Conservation (phyloP, 805 yeast species). For the Ogataea pignaliae region DNA sequence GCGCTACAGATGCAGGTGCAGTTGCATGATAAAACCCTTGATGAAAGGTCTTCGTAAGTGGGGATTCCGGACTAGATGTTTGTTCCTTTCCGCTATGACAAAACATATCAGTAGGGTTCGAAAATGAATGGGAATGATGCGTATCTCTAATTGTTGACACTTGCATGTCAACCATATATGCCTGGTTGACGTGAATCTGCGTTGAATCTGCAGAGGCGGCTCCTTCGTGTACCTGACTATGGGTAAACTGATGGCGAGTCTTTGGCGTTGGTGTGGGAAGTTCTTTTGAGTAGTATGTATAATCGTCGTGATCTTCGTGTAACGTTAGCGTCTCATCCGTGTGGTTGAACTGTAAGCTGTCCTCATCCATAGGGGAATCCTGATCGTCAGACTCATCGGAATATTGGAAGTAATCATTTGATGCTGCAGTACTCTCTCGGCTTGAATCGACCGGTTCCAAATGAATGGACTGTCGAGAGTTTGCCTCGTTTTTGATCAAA, state of each 20-base stretch:
- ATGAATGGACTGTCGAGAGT: conserved; percentile 13
- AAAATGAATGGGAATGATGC: conserved; percentile 23
- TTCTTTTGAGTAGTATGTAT: not conserved
- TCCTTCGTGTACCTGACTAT: not conserved
- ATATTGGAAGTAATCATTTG: no score
- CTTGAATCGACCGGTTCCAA: conserved; percentile 6
- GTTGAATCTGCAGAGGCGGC: conserved; percentile 1
- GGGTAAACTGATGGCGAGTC: not conserved
- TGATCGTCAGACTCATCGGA: conserved; percentile 7
- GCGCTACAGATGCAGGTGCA: conserved; percentile 11
- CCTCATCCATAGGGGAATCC: conserved; percentile 10
- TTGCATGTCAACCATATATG: conserved; percentile 6
- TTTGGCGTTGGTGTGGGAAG: no score
- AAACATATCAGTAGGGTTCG: conserved; percentile 22
- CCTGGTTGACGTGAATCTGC: conserved; percentile 8
- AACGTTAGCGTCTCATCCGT: no score
- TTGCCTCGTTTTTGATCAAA: conserved; percentile 5
- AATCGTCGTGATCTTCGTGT: conserved; percentile 1
- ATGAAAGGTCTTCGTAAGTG: conserved; percentile 20
- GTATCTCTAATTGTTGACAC: conserved; percentile 1
- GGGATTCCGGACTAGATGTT: conserved; percentile 15
- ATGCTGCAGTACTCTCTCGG: no score
- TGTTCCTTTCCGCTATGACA: conserved; percentile 5
- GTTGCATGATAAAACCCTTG: conserved; percentile 18
- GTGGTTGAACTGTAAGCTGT: conserved; percentile 2